These are phyloP conservation scores for Parmelia sp. DNA, from an alignment of 495 filamentous ascomycete species.

Conservation along the genomic window DNA sequence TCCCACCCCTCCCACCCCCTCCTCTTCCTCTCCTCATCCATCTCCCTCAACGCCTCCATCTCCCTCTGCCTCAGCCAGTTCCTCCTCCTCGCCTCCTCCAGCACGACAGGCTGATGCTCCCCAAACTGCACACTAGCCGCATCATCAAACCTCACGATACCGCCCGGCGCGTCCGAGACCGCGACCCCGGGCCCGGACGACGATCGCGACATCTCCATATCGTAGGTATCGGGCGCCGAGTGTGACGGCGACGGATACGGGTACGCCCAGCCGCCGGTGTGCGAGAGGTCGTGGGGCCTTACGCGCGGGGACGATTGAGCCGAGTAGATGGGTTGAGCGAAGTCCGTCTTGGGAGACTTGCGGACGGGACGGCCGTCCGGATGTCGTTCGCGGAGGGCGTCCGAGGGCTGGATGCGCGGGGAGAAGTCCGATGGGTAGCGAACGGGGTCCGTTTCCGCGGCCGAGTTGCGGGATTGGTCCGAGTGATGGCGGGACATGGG, in stretches of 20 bases:
- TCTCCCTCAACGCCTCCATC: background rate
- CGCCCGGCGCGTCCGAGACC: slow-evolving; percentile 4
- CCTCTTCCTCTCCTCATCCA: background rate
- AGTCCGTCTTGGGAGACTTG: slow-evolving; percentile 23
- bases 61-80: slow-evolving; percentile 14
- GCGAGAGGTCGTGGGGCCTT: slow-evolving; percentile 20
- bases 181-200: slow-evolving; percentile 27
- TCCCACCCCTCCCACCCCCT: background rate
- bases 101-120: slow-evolving; percentile 16
- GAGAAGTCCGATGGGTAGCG: slow-evolving; percentile 16
- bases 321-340: slow-evolving; percentile 18
- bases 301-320: slow-evolving; percentile 23
- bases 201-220: slow-evolving; percentile 21
- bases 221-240: background rate
- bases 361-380: slow-evolving; percentile 23
- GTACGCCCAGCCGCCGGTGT: slow-evolving; percentile 15
- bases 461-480: slow-evolving; percentile 33
- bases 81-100: slow-evolving; percentile 21
- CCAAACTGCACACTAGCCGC: slow-evolving; percentile 23
- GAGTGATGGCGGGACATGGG: slow-evolving; percentile 47
- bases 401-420: slow-evolving; percentile 3
- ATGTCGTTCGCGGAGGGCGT: slow-evolving; percentile 20
- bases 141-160: slow-evolving; percentile 23
- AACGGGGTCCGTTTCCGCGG: slow-evolving; percentile 25
- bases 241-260: slow-evolving; percentile 3